Percentiles rank a stretch among this genome's conserved stretches.
Evolutionary conservation across 305 asterid genomes (phyloP).

Genomic region (Fraxinus sp.): DNA sequence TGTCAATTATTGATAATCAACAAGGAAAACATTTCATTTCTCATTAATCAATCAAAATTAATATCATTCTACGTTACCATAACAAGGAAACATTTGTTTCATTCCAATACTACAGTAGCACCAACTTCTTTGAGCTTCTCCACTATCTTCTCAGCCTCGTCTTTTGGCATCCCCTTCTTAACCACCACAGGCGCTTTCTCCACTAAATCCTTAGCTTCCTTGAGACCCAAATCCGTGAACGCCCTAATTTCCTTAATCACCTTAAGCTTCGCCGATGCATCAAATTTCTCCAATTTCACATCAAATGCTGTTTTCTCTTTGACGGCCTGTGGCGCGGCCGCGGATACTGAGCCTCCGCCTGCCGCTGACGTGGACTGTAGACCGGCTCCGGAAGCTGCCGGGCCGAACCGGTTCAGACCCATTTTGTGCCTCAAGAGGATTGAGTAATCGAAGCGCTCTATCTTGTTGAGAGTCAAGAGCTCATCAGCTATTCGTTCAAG

Average conservation of each 20-base stretch:
- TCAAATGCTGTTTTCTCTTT: constrained; percentile 57
- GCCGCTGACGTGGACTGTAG: constrained; percentile 23
- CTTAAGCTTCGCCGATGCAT: constrained; percentile 51
- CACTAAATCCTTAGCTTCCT: constrained; percentile 81
- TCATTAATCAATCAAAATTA: constrained; percentile 1
- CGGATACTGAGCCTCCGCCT: constrained; percentile 19
- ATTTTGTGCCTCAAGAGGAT: constrained; percentile 40
- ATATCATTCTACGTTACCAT: constrained; percentile 11
- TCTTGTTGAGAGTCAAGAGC: constrained; percentile 38
- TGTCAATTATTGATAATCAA: neutral
- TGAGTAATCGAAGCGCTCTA: constrained; percentile 39
- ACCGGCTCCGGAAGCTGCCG: constrained; percentile 37
- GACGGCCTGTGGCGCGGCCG: constrained; percentile 31
- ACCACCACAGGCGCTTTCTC: constrained; percentile 70
- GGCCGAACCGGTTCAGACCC: constrained; percentile 35
- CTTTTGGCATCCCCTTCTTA: constrained; percentile 69
- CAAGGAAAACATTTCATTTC: neutral
- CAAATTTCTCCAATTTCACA: constrained; percentile 45
- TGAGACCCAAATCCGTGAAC: constrained; percentile 69
- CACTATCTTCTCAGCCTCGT: constrained; percentile 67
- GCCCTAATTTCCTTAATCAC: constrained; percentile 68
- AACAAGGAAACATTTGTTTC: constrained; percentile 19
- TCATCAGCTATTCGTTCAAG: constrained; percentile 44
- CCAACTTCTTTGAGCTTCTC: constrained; percentile 76
- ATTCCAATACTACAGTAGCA: constrained; percentile 66